A percentile compares a stretch with the other conserved stretches of the same genome.
These are phyloP conservation scores for Phanerodontia chrysosporium DNA, from an alignment of 768 basidiomycete genomes.

Conservation along the genomic window DNA sequence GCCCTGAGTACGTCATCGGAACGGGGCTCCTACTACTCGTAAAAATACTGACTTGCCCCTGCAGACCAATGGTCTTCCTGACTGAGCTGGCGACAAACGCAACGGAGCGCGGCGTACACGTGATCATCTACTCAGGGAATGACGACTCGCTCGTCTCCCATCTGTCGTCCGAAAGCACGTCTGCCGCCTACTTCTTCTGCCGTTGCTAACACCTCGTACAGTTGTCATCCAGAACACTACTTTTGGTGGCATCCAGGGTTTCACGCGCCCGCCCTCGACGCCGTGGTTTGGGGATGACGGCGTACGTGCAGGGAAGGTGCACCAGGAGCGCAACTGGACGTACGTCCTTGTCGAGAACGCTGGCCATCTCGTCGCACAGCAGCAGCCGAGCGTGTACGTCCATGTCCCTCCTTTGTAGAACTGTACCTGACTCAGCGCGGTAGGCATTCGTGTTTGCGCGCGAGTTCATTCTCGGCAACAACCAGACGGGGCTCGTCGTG, in stretches of 20 bases:
- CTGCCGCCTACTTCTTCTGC: slow-evolving; percentile 13
- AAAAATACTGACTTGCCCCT: background rate
- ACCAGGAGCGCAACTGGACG: slow-evolving; percentile 63
- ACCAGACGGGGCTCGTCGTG: slow-evolving; percentile 43
- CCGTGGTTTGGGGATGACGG: slow-evolving; percentile 60
- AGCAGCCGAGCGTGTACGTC: slow-evolving; percentile 38
- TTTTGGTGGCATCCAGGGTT: slow-evolving; percentile 75
- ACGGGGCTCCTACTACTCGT: background rate
- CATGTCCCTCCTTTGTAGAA: slow-evolving; percentile 29
- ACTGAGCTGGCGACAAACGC: slow-evolving; percentile 63
- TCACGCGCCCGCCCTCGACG: slow-evolving; percentile 63
- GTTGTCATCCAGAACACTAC: slow-evolving; percentile 62
- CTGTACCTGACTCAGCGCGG: background rate
- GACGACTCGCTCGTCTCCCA: slow-evolving; percentile 66
- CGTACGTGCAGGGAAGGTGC: slow-evolving; percentile 62
- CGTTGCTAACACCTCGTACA: background rate
- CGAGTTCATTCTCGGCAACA: slow-evolving; percentile 64
- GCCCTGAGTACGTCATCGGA: background rate
- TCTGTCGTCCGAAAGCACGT: slow-evolving; percentile 54
- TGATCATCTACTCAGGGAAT: slow-evolving; percentile 65
- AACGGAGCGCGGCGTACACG: slow-evolving; percentile 42
- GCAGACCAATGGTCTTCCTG: slow-evolving; percentile 60
- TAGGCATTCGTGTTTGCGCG: slow-evolving; percentile 61
- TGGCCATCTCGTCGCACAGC: slow-evolving; percentile 36
- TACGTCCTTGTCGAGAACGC: slow-evolving; percentile 36